Base-by-base conservation (phyloP, 1,284 basidiomycete genomes). In the Tilletia setariae region DNA sequence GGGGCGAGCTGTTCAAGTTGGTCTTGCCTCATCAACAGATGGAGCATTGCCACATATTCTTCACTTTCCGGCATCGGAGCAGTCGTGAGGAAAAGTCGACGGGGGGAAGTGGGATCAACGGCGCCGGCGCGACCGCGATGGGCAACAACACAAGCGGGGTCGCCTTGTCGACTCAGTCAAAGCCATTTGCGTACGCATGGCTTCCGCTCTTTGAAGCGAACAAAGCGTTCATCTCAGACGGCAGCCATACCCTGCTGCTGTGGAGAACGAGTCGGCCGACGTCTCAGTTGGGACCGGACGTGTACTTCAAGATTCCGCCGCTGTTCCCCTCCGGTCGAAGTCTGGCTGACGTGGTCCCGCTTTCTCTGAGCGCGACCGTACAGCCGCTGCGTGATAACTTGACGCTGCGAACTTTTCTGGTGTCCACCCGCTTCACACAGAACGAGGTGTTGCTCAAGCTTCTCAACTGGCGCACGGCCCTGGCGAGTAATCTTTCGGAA, bases 361-460 rank as follows among this genome's bases (percentile, higher is more conserved):
- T 75, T 35, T 73, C 70, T 23, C 72, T 82, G 11, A 67, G 73
- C 11, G 70, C 70, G 9, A 64, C 74, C 25, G 70, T 82, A 47
- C 78, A 79, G 61, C 80, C 78, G 19, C 67, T 80, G 16, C 78
- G 88, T 65, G 94, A 98, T 82, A 88, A 88, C 28, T 85, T 97
- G 70, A 87, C 88, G 42, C 88, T 98, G 53, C 89, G 94, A 6
- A 91, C 92, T 0, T 95, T 92, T 30, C 87, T 98, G 3, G 94
- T 93, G 80, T 98, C 95, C 1, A 97, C 92, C 6, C 88, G 89
- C 71, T 92, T 91, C 82, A 97, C 94, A 0, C 94, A 97, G 83
- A 94, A 97, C 81, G 87, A 90, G 1, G 90, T 93, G 9, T 84
- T 98, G 3, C 87, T 94, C 64, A 88, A 89, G 69, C 84, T 97